Conservation (phyloP, 2,329 filamentous ascomycete species). For the Ophiostoma ips region DNA sequence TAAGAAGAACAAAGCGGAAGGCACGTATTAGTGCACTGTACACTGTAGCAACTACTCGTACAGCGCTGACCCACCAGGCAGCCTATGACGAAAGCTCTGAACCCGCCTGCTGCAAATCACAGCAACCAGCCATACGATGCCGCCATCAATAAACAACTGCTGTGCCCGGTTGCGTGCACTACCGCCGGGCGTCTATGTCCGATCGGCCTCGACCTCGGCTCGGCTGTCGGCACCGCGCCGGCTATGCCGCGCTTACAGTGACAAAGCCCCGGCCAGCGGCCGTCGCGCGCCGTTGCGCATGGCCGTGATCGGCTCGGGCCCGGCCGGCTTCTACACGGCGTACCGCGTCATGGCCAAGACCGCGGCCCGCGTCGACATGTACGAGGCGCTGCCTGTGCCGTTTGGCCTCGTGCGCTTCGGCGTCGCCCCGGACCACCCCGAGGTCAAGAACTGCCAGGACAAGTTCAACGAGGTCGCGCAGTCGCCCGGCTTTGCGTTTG, state of each 20-base stretch:
- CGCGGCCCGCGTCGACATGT: slow-evolving; percentile 77
- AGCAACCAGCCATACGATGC: background rate
- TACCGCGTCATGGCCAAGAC: slow-evolving; percentile 71
- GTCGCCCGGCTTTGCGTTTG: slow-evolving; percentile 72
- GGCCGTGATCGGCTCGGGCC: slow-evolving; percentile 84
- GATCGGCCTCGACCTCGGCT: background rate
- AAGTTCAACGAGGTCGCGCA: slow-evolving; percentile 82
- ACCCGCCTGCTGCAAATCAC: too few relatives aligned
- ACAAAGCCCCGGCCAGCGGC: background rate
- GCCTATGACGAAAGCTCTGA: too few relatives aligned
- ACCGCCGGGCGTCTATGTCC: too few relatives aligned
- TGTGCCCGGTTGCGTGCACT: background rate
- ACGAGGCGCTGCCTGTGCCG: slow-evolving; percentile 81
- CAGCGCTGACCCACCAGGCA: too few relatives aligned
- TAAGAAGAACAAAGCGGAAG: too few relatives aligned
- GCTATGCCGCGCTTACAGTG: background rate
- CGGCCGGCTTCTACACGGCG: slow-evolving; percentile 90
- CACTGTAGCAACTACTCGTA: too few relatives aligned
- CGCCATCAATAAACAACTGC: background rate
- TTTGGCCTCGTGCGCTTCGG: slow-evolving; percentile 88
- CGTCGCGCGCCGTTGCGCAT: slow-evolving; percentile 48
- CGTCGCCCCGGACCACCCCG: slow-evolving; percentile 94
- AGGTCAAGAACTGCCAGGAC: slow-evolving; percentile 97
- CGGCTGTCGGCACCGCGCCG: background rate
- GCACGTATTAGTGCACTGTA: too few relatives aligned